phyloP scores from a whole-genome alignment of 177 flowering plant species.

The Vitis hybrid region DNA sequence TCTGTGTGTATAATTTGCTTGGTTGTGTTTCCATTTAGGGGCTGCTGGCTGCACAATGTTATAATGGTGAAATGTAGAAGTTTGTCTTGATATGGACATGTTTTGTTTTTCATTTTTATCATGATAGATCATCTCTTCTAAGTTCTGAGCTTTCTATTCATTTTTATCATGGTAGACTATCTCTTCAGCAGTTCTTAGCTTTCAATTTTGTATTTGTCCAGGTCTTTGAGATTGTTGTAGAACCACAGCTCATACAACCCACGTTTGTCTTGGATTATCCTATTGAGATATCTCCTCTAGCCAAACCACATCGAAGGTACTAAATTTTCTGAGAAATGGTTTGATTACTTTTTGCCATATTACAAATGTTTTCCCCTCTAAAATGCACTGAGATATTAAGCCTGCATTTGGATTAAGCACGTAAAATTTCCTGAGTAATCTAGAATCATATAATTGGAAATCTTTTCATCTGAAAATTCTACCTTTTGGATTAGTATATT shows the following conservation, averaged over 20 bases:
- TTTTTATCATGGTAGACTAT: not conserved
- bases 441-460: no score
- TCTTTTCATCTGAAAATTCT: no score
- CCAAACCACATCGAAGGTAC: slow-evolving; percentile 94
- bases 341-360: not conserved
- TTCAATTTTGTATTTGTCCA: slow-evolving; percentile 30
- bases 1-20: no score
- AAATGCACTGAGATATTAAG: not conserved
- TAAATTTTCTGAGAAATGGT: slow-evolving; percentile 2
- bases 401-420: not conserved
- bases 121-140: no score
- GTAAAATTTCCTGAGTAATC: no score
- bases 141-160: not conserved
- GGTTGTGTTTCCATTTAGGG: no score
- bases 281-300: slow-evolving; percentile 93
- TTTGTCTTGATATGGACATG: no score
- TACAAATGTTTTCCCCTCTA: not conserved
- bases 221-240: slow-evolving; percentile 89
- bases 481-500: no score
- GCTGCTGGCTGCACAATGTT: no score
- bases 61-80: no score
- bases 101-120: no score
- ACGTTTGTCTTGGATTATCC: slow-evolving; percentile 98
- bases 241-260: slow-evolving; percentile 84
- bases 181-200: not conserved